These are phyloP conservation scores for Fraxinus ornus DNA, from an alignment of 305 asterid species.

Conservation along the genomic window DNA sequence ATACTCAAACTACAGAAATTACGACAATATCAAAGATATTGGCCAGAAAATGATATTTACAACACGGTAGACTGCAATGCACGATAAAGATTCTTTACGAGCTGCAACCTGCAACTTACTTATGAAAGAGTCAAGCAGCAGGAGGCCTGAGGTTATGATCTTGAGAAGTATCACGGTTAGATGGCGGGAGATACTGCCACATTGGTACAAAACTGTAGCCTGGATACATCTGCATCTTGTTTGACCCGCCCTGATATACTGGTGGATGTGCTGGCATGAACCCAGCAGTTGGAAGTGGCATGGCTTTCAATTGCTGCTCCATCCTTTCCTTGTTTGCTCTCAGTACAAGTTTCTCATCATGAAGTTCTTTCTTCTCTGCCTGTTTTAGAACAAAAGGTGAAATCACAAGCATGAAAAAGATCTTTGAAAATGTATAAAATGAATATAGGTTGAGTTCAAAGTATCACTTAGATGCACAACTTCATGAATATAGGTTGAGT, in stretches of 20 bases:
- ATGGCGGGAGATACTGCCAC: constrained; percentile 71
- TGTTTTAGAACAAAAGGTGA: constrained; percentile 21
- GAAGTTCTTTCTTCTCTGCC: constrained; percentile 79
- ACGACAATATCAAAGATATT: neutral
- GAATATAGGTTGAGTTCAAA: neutral
- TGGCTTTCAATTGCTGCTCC: constrained; percentile 61
- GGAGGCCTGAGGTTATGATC: constrained; percentile 79
- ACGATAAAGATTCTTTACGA: constrained; percentile 7
- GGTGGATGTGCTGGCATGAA: constrained; percentile 47
- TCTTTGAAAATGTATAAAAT: neutral
- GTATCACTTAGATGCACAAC: neutral
- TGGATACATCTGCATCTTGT: constrained; percentile 57
- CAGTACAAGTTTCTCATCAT: constrained; percentile 62
- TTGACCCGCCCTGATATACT: constrained; percentile 37
- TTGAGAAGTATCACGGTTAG: constrained; percentile 58
- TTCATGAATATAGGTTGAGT: too few species aligned
- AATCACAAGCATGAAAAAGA: neutral
- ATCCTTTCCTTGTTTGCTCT: constrained; percentile 55
- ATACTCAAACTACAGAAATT: neutral
- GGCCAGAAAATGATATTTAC: constrained; percentile 33
- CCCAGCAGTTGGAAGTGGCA: constrained; percentile 39
- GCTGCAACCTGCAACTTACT: constrained; percentile 16
- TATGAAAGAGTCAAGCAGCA: constrained; percentile 49
- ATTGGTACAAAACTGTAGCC: constrained; percentile 63
- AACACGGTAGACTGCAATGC: constrained; percentile 11